These are phyloP conservation scores for Fragaria ananassa DNA, from an alignment of 306 rosid species.

Conservation along the genomic window DNA sequence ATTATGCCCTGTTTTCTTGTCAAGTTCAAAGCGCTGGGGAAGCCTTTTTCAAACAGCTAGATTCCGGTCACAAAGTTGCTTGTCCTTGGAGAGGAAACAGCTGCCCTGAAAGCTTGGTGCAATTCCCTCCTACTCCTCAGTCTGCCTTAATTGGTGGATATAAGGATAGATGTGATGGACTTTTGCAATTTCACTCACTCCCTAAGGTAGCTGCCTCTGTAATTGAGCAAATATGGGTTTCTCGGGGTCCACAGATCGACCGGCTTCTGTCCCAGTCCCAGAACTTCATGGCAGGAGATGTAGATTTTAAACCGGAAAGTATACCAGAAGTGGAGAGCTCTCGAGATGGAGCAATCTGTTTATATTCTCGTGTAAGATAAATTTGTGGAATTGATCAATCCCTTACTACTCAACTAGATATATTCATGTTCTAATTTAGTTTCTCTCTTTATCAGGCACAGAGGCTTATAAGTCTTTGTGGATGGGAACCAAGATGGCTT, in stretches of 20 bases:
- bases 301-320: slow-evolving; percentile 58
- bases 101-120: slow-evolving; percentile 98
- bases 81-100: slow-evolving; percentile 97
- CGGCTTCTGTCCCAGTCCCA: slow-evolving; percentile 61
- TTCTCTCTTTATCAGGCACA: slow-evolving; percentile 72
- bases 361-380: slow-evolving; percentile 71
- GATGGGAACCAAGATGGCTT: slow-evolving; percentile 99
- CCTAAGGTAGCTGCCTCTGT: slow-evolving; percentile 80
- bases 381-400: slow-evolving; percentile 3
- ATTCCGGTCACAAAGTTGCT: slow-evolving; percentile 66
- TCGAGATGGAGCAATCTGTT: slow-evolving; percentile 63
- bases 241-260: slow-evolving; percentile 73
- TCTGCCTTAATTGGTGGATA: slow-evolving; percentile 88
- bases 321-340: slow-evolving; percentile 67
- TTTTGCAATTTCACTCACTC: slow-evolving; percentile 71
- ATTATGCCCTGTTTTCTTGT: slow-evolving; percentile 23
- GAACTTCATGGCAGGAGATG: slow-evolving; percentile 56
- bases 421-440: slow-evolving; percentile 28
- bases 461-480: slow-evolving; percentile 93
- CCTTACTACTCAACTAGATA: slow-evolving; percentile 18
- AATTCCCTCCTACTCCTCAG: slow-evolving; percentile 90
- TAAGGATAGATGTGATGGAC: slow-evolving; percentile 99
- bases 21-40: slow-evolving; percentile 73
- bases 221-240: slow-evolving; percentile 69
- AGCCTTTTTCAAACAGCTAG: slow-evolving; percentile 85